These are phyloP conservation scores for Coemansia sp. DNA, from an alignment of 192 early-diverging fungal genomes.

Conservation along the genomic window DNA sequence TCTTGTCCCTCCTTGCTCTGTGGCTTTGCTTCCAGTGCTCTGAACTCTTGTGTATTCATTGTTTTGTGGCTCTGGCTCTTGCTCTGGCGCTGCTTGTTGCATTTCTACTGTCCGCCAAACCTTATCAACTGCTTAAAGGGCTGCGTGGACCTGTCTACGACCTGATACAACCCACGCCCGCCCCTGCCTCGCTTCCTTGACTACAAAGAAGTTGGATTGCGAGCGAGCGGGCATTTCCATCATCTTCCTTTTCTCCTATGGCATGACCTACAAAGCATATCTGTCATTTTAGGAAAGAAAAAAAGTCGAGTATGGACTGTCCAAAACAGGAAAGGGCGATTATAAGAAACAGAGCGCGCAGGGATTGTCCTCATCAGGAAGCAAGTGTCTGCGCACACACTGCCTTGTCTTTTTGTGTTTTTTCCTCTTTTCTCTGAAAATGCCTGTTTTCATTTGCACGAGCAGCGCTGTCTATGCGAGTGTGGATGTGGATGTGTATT, in stretches of 20 bases:
- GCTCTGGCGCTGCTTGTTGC: no score
- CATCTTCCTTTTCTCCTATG: conserved; percentile 1
- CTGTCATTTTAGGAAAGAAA: neutral
- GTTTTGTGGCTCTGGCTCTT: no score
- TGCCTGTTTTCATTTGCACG: neutral
- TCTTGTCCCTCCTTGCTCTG: neutral
- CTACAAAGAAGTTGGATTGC: neutral
- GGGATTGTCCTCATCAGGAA: conserved; percentile 9
- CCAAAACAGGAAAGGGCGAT: conserved; percentile 3
- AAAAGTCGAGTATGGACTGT: conserved; percentile 6
- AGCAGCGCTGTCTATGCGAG: neutral
- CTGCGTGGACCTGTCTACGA: no score
- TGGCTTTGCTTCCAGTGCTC: conserved; percentile 6
- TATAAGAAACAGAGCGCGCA: conserved; percentile 15
- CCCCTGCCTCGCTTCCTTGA: no score
- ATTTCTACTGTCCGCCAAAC: no score
- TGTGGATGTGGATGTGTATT: no score
- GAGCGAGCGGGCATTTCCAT: neutral
- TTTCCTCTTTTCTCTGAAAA: neutral
- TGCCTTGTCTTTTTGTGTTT: neutral
- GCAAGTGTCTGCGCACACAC: conserved; percentile 11
- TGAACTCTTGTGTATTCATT: neutral
- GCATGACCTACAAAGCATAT: neutral
- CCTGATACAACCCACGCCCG: no score
- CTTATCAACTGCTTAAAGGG: no score